phyloP scores from a whole-genome alignment of 441 rosid species.

The Raphanus hybrid region DNA sequence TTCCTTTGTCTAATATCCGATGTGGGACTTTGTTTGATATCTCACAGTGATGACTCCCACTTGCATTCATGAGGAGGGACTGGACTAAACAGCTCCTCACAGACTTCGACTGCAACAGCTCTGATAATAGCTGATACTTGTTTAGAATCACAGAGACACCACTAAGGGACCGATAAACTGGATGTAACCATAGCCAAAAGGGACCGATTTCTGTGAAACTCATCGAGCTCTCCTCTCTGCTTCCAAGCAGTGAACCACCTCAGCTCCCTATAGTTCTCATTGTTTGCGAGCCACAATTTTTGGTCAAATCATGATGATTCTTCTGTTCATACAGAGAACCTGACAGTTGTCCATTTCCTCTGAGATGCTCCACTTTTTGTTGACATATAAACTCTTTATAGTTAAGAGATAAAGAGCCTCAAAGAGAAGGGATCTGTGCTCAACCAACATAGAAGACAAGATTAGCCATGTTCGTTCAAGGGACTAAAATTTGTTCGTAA shows the following conservation, averaged over 20 bases:
- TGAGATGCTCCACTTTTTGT: too few species aligned
- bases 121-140: constrained; percentile 42
- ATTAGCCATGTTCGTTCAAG: too few species aligned
- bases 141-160: not conserved
- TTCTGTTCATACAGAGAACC: constrained; percentile 77
- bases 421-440: too few species aligned
- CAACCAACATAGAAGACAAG: too few species aligned
- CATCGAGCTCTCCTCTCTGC: constrained; percentile 67
- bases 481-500: too few species aligned
- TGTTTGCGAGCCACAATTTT: constrained; percentile 87
- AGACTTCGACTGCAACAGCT: constrained; percentile 95
- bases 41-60: constrained; percentile 99
- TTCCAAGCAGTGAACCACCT: constrained; percentile 96
- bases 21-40: too few species aligned
- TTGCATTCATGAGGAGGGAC: constrained; percentile 74
- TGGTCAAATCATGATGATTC: constrained; percentile 88
- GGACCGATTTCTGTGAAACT: constrained; percentile 81
- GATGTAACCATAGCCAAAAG: constrained; percentile 89
- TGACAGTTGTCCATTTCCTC: constrained; percentile 60
- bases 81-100: constrained; percentile 82
- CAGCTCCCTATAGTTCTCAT: too few species aligned
- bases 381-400: too few species aligned
- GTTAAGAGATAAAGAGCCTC: too few species aligned
- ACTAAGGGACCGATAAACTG: constrained; percentile 61
- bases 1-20: too few species aligned